Base-by-base conservation (phyloP, 129 eudicot genomes). In the Escallonia herrerae region DNA sequence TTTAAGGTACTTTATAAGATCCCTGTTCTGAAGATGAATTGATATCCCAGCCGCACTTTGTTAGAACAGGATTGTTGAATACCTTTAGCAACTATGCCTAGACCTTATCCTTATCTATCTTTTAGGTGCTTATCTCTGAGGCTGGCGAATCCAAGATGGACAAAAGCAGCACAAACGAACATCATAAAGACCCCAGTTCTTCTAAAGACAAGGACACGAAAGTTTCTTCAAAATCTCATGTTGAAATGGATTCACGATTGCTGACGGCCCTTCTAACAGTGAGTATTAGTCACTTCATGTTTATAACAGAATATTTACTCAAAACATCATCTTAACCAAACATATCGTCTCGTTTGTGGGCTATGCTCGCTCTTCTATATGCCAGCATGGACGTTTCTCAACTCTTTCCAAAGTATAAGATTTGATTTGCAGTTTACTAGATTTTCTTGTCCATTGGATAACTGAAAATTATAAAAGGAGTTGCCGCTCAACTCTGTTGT, bases 201-300 rank as follows among this genome's bases (percentile, higher is more conserved):
- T 70, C 75, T 14, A 76, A 78, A 78, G 82, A 82, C 51, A 81
- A 83, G 43, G 74, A 82, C 57, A 60, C 1, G 65, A 79, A 78
- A 70, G 69, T 47, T 42, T 67, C 69, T 37, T 73, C 81, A 44
- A 94, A 86, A 66, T 69, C 88, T 60, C 95, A 86, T 64, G 82
- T 89, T n/a, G 99, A 82, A 86, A 81, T 94, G 99, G 99, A 94
- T 78, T 89, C 99, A 8, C 91, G 99, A 52, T 81, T 94, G 44
- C 67, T 94, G 68, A 73, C 87, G 12, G 97, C 88, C 53, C 88
- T 94, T 72, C 74, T 94, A 72, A 82, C 96, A 3, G 99, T 94
- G 63, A 83, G 90, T 87, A 72, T 62, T 43, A 53, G n/a, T 41
- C 12, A 22, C 54, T 67, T 61, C 57, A 15, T 48, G 63, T 56